Evolutionary conservation across 2,329 filamentous ascomycete species (phyloP).

Genomic region (Xylaria sp.): DNA sequence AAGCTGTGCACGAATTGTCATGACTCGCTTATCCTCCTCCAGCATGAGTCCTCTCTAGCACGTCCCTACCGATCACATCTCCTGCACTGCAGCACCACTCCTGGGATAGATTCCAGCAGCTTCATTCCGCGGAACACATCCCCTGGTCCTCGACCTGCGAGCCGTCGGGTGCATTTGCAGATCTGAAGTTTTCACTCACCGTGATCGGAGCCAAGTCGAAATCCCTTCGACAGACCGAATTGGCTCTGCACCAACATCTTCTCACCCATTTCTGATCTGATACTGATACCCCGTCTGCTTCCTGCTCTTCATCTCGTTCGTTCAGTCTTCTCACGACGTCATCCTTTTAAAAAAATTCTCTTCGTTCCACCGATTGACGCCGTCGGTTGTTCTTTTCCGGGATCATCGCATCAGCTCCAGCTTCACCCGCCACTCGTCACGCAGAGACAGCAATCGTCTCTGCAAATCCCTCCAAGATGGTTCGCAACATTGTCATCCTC

Average conservation of each 20-base stretch:
- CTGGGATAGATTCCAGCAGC: neutral
- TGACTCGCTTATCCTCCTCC: conserved; percentile 11
- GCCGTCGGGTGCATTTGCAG: neutral
- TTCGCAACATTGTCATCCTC: conserved; percentile 90
- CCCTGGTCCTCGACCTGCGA: neutral
- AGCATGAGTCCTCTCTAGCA: conserved; percentile 19
- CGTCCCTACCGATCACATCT: neutral
- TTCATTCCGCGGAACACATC: neutral
- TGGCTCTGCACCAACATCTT: neutral
- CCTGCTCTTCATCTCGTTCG: neutral
- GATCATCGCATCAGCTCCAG: neutral
- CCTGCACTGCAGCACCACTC: neutral
- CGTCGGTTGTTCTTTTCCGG: neutral
- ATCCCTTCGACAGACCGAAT: conserved; percentile 9
- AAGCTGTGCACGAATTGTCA: conserved; percentile 11
- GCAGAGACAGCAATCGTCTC: neutral
- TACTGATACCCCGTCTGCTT: neutral
- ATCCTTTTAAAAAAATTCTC: neutral
- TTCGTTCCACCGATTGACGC: neutral
- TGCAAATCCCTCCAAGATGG: conserved; percentile 52
- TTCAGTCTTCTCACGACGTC: neutral
- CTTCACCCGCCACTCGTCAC: neutral
- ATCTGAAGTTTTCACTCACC: conserved; percentile 15
- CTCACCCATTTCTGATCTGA: neutral
- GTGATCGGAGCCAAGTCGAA: conserved; percentile 22